These are phyloP conservation scores for Lactuca saligna DNA, from an alignment of 129 eudicot species.

Conservation along the genomic window DNA sequence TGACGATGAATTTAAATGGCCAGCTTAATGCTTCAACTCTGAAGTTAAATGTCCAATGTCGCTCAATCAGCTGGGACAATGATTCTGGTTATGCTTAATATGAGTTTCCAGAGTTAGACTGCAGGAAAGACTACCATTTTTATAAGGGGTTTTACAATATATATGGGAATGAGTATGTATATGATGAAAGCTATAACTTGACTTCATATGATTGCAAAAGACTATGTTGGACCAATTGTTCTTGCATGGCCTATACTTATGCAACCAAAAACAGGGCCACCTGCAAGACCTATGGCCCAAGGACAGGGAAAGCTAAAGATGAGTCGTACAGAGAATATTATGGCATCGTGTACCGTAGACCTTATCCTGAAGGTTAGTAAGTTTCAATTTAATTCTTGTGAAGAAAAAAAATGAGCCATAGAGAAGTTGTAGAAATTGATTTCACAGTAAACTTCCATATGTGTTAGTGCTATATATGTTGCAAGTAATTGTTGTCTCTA, in stretches of 20 bases:
- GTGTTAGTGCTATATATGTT: background rate
- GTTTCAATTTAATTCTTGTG: background rate
- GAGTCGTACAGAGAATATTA: background rate
- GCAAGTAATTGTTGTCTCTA: background rate
- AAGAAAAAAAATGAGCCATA: no score
- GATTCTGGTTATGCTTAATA: slow-evolving; percentile 36
- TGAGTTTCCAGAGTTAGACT: slow-evolving; percentile 14
- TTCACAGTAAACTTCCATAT: background rate
- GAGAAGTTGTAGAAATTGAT: background rate
- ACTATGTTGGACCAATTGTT: slow-evolving; percentile 37
- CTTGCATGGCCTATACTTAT: slow-evolving; percentile 35
- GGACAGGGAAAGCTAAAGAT: background rate
- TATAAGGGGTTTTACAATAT: background rate
- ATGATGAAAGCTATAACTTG: slow-evolving; percentile 28
- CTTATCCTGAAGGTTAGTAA: background rate
- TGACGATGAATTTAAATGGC: slow-evolving; percentile 23
- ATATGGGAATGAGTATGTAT: slow-evolving; percentile 23
- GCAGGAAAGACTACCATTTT: slow-evolving; percentile 18
- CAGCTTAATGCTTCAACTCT: background rate
- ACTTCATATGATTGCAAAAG: slow-evolving; percentile 33
- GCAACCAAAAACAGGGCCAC: slow-evolving; percentile 8
- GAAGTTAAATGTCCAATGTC: background rate
- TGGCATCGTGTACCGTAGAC: background rate
- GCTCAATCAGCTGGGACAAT: background rate
- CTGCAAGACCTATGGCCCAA: slow-evolving; percentile 36